Evolutionary conservation across 176 grass and related monocot genomes (phyloP), one percentile per base, ranked within the genome.

Genomic region (Ampelocalamus luodianensis): DNA sequence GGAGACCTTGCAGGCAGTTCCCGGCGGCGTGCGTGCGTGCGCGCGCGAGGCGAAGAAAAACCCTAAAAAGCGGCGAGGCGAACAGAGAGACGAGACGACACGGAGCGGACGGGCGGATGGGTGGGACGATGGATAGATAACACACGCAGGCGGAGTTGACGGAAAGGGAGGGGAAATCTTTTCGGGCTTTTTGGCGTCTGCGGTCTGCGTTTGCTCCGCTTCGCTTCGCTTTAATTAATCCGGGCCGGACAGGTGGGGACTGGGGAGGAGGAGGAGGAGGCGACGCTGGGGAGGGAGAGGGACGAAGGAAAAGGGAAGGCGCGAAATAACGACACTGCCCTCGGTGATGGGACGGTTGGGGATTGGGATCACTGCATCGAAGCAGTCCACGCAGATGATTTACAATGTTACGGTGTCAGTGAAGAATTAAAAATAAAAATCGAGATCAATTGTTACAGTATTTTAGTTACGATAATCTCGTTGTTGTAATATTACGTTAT

Each of bases 31-130:
- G 54, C 17, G 51, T 1, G 42, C 3, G 22, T 17, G 74, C 55
- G 18, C 5, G 69, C 37, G 76, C 6, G 56, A 36, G n/a, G 23
- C 27, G 43, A 29, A 29, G 73, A 44, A 84, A 88, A 91, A 88
- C 85, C 89, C 89, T 88, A 85, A 68, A 65, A 85, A 85, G 81
- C 80, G 85, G 72, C 22, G 84, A 36, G n/a, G 66, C 38, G 53
- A 46, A 53, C 75, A 12, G 39, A n/a, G 50, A n/a, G 8, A 58
- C 59, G 65, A 78, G 58, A 14, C 10, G 81, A 36, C 12, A 20
- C 43, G 48, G 14, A 24, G 83, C 27, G 36, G 36, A 27, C 70
- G 56, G 83, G 48, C 16, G 58, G 65, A 17, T 20, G 71, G 53
- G 37, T 60, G 43, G n/a, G 24, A 38, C 5, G 78, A 77, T 66